Evolutionary conservation across 371 early-diverging fungal genomes (phyloP), one percentile per base, ranked within the genome.

Genomic region (Amoeboaphelidium protococcarum): DNA sequence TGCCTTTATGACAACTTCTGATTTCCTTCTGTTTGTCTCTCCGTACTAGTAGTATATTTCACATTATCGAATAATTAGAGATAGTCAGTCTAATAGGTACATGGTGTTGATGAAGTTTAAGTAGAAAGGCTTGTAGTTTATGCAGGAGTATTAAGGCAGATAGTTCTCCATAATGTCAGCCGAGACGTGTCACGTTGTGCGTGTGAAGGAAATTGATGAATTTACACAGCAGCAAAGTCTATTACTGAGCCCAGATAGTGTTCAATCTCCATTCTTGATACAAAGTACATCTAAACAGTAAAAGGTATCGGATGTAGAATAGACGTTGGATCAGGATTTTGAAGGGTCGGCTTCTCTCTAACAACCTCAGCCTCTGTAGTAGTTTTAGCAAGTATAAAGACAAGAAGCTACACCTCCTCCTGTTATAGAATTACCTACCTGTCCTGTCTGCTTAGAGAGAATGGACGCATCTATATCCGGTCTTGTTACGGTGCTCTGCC

Each of bases 391-490:
- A 40, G n/a, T n/a, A 40, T 40, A 40, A 40, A 20, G 21, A 2
- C 16, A 41, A 41, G 3, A 41, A 42, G 6, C 16, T 23, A 13
- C 25, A 23, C 44, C 44, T 16, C 2, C 37, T 2, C 45, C 48
- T n/a, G 22, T 57, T 10, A 58, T 71, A 46, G 85, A 87, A 54
- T 58, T 88, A 19, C 89, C 91, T 0, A 82, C 76, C 0, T 92
- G 94, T 52, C 86, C 91, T 0, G 84, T 89, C 2, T 92, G 94
- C 53, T 64, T 92, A 25, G 90, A 89, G 51, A 65, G 82, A 10
- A 74, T 92, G 74, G 89, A 89, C 59, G 67, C 79, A 10, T 57
- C 66, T 1, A 69, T 71, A 12, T 80, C 87, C 2, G 86, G 87
- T 1, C 54, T 92, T 41, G 49, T 88, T 48, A 86, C 88, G 2